These are phyloP conservation scores for Porodaedalea pini DNA, from an alignment of 1,284 basidiomycete species.

Conservation along the genomic window DNA sequence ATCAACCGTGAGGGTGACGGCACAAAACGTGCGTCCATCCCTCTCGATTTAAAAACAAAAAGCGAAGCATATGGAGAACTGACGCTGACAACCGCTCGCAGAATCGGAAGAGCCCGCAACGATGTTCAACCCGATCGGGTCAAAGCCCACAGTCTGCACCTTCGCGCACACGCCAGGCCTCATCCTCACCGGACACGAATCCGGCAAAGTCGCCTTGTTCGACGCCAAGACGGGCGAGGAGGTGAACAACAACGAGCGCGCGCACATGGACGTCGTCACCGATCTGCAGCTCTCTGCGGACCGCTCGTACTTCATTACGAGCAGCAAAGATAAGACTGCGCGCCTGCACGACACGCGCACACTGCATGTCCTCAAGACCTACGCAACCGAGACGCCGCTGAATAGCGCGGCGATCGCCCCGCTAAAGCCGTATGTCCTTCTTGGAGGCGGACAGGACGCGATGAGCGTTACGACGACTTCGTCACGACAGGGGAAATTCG, in stretches of 20 bases:
- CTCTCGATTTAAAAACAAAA: neutral
- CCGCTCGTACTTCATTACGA: slow-evolving; percentile 93
- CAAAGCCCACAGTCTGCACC: slow-evolving; percentile 93
- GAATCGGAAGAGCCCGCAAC: slow-evolving; percentile 73
- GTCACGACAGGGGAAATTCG: slow-evolving; percentile 92
- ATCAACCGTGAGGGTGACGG: slow-evolving; percentile 82
- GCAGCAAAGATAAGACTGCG: slow-evolving; percentile 95
- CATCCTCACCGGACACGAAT: slow-evolving; percentile 93
- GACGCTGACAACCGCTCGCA: slow-evolving; percentile 30
- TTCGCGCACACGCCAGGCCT: slow-evolving; percentile 80
- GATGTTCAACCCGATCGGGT: slow-evolving; percentile 86
- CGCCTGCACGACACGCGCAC: slow-evolving; percentile 90
- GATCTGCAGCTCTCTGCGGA: slow-evolving; percentile 92
- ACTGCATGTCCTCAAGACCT: slow-evolving; percentile 91
- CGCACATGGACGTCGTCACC: slow-evolving; percentile 82
- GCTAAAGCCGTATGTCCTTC: slow-evolving; percentile 81
- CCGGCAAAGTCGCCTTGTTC: slow-evolving; percentile 90
- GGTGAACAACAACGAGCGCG: slow-evolving; percentile 74
- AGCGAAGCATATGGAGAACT: too few species aligned
- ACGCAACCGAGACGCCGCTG: slow-evolving; percentile 88
- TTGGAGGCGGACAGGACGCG: slow-evolving; percentile 97
- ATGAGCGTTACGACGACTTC: slow-evolving; percentile 98
- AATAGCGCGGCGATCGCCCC: slow-evolving; percentile 92
- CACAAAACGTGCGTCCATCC: slow-evolving; percentile 56
- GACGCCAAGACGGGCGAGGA: slow-evolving; percentile 89